phyloP scores from a whole-genome alignment of 805 yeast genomes.

The Wickerhamiella siamensis region DNA sequence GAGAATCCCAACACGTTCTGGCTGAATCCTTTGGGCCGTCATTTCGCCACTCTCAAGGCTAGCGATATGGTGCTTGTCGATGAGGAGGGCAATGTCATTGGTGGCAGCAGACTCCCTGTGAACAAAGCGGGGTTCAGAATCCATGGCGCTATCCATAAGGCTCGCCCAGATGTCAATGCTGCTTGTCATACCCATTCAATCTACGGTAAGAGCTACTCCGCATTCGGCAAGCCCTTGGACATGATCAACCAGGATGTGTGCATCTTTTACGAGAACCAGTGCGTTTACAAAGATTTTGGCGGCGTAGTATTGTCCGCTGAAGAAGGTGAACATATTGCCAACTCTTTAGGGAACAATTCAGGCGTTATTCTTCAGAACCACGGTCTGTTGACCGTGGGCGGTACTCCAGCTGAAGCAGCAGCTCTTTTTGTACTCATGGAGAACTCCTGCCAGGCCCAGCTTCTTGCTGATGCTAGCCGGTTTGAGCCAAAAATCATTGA shows the following conservation, averaged over 20 bases:
- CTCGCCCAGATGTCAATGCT: constrained; percentile 56
- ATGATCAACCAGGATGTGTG: constrained; percentile 75
- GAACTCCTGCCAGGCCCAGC: constrained; percentile 48
- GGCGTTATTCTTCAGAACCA: constrained; percentile 56
- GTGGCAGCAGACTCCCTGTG: constrained; percentile 40
- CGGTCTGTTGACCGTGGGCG: constrained; percentile 57
- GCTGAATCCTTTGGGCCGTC: constrained; percentile 80
- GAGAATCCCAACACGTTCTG: constrained; percentile 67
- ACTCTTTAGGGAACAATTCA: constrained; percentile 40
- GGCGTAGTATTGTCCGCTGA: constrained; percentile 60
- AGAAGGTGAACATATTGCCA: constrained; percentile 50
- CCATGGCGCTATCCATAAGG: constrained; percentile 52
- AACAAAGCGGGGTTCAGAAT: constrained; percentile 60
- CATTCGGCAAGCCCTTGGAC: constrained; percentile 53
- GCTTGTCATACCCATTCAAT: constrained; percentile 60
- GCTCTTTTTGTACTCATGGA: constrained; percentile 50
- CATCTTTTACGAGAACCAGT: constrained; percentile 47
- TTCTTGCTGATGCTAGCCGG: constrained; percentile 44
- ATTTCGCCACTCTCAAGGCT: constrained; percentile 47
- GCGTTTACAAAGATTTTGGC: constrained; percentile 57
- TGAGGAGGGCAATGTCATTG: constrained; percentile 47
- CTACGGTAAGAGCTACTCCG: constrained; percentile 50
- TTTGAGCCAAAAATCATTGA: constrained; percentile 33
- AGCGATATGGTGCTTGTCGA: constrained; percentile 51
- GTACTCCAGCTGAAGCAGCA: constrained; percentile 63